Evolutionary conservation across 2,329 filamentous ascomycete genomes (phyloP), one percentile per base, ranked within the genome.

Genomic region (Zasmidium cellare): DNA sequence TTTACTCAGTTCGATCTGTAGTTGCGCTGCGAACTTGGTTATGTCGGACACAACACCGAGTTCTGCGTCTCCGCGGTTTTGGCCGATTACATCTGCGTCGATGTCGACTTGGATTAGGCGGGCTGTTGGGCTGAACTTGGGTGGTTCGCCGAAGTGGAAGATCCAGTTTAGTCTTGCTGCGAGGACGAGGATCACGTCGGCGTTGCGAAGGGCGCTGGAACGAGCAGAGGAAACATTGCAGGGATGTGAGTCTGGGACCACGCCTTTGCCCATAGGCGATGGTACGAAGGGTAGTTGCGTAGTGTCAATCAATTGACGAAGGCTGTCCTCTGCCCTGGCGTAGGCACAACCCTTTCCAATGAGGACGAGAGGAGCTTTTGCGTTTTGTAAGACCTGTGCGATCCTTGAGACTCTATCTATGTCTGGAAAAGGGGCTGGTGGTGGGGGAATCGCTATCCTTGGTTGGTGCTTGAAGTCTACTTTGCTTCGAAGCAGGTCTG

Each of bases 331-430:
- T 6, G 54, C 54, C 14, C 41, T 38, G 18, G 54, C 38, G n/a
- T 51, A 56, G 14, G 54, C 54, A 23, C 31, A 35, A 3, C 54
- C 54, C 22, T 56, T 56, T 35, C 54, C 54, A 12, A 56, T 52
- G 18, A 56, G 19, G 14, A 56, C 44, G 11, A 56, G 54, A 23
- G 54, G 54, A 18, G 48, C 48, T n/a, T 45, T 52, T 9, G 48
- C 48, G 23, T 52, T 23, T 7, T 24, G 12, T 14, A 45, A 9
- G 20, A 22, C 35, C 38, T 44, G n/a, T 16, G 45, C 45, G 19
- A 47, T 47, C 45, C 22, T 47, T 5, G 3, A 16, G 3, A 47
- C 45, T 22, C 16, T 47, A 3, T 22, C 3, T 5, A 9, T 22
- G 18, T 47, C 45, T 5, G 45, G 19, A 47, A 18, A 22, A 19